Base-by-base conservation (phyloP, 305 asterid genomes). In the Nicotiana rustica region DNA sequence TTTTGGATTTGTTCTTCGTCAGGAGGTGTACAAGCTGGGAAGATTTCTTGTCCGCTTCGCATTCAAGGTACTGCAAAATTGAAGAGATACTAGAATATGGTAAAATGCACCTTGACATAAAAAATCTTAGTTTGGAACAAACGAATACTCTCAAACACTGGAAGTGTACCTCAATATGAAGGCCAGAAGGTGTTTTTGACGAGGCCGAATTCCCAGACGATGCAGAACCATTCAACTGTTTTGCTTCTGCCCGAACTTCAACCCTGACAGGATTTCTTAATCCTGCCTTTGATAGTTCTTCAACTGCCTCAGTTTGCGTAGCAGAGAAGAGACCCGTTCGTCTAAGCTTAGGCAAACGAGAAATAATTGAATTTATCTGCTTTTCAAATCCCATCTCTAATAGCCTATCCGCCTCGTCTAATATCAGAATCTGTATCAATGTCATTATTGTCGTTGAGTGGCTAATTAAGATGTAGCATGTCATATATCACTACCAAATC, bases 331-430 rank as follows among this genome's bases (percentile, higher is more conserved):
- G 93, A 75, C 99, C 98, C 76, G 98, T 96, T 88, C 98, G 90
- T 7, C 98, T 97, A 57, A 92, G 97, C 90, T 95, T 96, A 0
- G 98, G 98, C 61, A 96, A 89, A 80, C 90, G 95, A 57, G 95
- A 90, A 89, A 96, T 92, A 78, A 96, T 89, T 5, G 96, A 85
- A 86, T 82, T 89, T 78, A 96, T 83, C 90, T 95, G 99, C 92
- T 93, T 96, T 91, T 95, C 95, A 82, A 96, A 96, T 84, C 99
- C 99, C 98, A 93, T 92, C 83, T 93, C 98, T 79, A 96, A 80
- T 61, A 96, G 91, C 85, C 97, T 93, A 85, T 96, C 99, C 83
- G 98, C 99, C 90, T 96, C 99, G 90, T 96, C 99, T 68, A 96
- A 88, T 84, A 96, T 91, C 91, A 96, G 88, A 85, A 96, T 85